Percentiles rank a stretch among this genome's conserved stretches.
phyloP scores from a whole-genome alignment of 495 filamentous ascomycete species.

The Penicillium pancosmium region DNA sequence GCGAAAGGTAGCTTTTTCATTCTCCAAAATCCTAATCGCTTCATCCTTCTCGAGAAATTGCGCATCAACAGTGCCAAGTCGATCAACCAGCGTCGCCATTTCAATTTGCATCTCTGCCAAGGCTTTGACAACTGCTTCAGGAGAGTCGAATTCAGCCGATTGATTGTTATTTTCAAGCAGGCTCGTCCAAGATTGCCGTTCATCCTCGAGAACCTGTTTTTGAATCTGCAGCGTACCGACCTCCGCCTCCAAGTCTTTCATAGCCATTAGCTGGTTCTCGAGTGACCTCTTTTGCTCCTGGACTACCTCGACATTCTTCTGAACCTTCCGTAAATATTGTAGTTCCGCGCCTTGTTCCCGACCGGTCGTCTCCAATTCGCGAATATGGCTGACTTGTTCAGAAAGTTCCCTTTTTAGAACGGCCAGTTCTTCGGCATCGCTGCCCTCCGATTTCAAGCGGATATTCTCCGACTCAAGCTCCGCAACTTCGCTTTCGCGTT shows the following conservation, averaged over 20 bases:
- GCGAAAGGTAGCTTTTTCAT: conserved; percentile 59
- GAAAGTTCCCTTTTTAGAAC: conserved; percentile 84
- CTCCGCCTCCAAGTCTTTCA: conserved; percentile 73
- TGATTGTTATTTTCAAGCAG: conserved; percentile 72
- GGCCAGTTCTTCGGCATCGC: conserved; percentile 77
- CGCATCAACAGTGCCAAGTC: conserved; percentile 74
- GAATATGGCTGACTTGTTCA: conserved; percentile 89
- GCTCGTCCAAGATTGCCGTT: conserved; percentile 81
- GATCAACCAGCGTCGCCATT: conserved; percentile 74
- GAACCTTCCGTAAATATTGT: conserved; percentile 72
- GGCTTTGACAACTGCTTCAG: conserved; percentile 84
- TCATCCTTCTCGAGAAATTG: conserved; percentile 81
- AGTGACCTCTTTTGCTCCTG: conserved; percentile 92
- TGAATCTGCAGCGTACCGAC: conserved; percentile 78
- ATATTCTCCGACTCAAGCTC: conserved; percentile 81
- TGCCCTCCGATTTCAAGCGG: conserved; percentile 77
- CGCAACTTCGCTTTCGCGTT: conserved; percentile 70
- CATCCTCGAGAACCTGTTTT: conserved; percentile 85
- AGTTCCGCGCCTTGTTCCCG: conserved; percentile 80
- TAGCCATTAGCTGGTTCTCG: conserved; percentile 73
- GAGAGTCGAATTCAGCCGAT: conserved; percentile 77
- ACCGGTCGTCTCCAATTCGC: conserved; percentile 76
- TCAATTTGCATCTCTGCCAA: conserved; percentile 81
- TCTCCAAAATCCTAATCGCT: conserved; percentile 70
- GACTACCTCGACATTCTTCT: conserved; percentile 87